These are phyloP conservation scores for Cytospora mali DNA, from an alignment of 2,329 filamentous ascomycete genomes.

Conservation along the genomic window DNA sequence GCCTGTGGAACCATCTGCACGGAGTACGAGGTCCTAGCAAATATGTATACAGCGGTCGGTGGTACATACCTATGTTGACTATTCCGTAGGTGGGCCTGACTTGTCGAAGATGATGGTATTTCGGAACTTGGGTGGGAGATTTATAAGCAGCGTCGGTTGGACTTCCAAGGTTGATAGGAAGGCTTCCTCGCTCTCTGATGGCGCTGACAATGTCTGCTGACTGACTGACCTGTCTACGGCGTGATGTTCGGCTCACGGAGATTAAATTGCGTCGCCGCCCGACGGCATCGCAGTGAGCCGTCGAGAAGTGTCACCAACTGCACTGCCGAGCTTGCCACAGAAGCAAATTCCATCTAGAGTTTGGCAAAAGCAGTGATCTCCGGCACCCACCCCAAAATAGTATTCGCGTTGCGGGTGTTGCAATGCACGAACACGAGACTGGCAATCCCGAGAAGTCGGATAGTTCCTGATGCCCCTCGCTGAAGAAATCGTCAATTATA, in stretches of 20 bases:
- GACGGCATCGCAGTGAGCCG: not conserved
- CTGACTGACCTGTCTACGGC: not conserved
- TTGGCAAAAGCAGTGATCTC: constrained; percentile 1
- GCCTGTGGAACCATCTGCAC: constrained; percentile 1
- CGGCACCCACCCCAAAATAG: not conserved
- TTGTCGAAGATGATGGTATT: not conserved
- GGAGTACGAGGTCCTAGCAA: not conserved
- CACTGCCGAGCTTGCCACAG: not conserved
- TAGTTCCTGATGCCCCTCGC: not conserved
- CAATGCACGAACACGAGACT: constrained; percentile 8
- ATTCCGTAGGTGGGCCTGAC: not conserved
- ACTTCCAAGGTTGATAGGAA: not conserved
- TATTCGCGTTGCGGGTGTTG: constrained; percentile 2
- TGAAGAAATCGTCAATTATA: not conserved
- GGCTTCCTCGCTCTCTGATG: not conserved
- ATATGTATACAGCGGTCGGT: not conserved
- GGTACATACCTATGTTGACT: no score
- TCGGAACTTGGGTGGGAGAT: not conserved
- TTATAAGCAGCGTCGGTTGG: not conserved
- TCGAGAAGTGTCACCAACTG: not conserved
- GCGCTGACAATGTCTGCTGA: not conserved
- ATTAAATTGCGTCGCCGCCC: not conserved
- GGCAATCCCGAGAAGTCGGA: not conserved
- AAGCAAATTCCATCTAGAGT: not conserved
- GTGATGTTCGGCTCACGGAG: not conserved